A percentile compares a stretch with the other conserved stretches of the same genome.
Evolutionary conservation across 495 filamentous ascomycete genomes (phyloP).

Genomic region (Chaetomium cochliodes): DNA sequence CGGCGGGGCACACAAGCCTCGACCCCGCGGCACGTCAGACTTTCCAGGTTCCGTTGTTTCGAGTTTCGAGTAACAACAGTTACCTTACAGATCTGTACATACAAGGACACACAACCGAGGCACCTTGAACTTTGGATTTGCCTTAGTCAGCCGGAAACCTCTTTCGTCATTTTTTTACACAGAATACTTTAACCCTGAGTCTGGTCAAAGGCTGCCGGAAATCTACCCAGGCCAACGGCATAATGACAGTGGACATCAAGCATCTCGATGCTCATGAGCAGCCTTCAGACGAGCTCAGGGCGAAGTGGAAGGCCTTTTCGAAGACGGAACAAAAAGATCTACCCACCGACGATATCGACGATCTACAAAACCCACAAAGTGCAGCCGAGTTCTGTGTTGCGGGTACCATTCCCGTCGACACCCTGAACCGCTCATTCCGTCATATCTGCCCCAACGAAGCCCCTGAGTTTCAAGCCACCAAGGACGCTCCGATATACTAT

Average conservation of each 20-base stretch:
- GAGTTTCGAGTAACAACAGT: no score
- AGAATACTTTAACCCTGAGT: not conserved
- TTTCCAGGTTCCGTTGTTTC: not conserved
- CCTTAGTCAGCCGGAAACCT: not conserved
- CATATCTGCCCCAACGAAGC: constrained; percentile 30
- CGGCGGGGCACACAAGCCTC: not conserved
- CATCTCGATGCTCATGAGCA: constrained; percentile 67
- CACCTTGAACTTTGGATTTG: not conserved
- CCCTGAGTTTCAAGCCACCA: constrained; percentile 24
- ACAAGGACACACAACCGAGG: not conserved
- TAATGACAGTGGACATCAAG: constrained; percentile 44
- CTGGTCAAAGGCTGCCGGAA: not conserved
- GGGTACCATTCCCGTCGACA: constrained; percentile 38
- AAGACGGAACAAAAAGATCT: constrained; percentile 45
- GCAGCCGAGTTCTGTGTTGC: constrained; percentile 37
- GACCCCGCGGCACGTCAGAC: not conserved
- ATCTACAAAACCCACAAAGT: constrained; percentile 36
- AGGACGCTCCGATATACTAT: constrained; percentile 39
- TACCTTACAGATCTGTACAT: no score
- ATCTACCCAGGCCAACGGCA: not conserved
- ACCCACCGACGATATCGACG: constrained; percentile 42
- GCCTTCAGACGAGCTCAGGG: constrained; percentile 63
- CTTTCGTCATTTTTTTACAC: not conserved
- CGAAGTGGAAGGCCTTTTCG: constrained; percentile 59
- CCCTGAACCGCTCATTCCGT: constrained; percentile 40